phyloP scores from a whole-genome alignment of 257 asterid species.

The Asclepias syriaca region DNA sequence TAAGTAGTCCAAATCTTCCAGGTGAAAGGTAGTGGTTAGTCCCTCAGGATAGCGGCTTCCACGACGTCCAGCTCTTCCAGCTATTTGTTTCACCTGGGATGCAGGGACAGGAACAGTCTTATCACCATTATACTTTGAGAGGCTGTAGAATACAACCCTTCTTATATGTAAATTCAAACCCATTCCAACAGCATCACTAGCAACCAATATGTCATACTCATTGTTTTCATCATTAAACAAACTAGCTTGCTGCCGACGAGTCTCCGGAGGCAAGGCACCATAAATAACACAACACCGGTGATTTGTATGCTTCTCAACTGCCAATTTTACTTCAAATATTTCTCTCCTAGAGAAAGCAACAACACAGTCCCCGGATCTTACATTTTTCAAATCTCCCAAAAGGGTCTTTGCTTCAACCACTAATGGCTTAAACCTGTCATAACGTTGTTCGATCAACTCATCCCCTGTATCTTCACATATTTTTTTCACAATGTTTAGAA shows the following conservation, averaged over 20 bases:
- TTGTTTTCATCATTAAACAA: constrained; percentile 68
- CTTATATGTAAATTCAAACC: constrained; percentile 85
- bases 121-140: constrained; percentile 79
- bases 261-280: constrained; percentile 95
- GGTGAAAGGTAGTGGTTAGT: constrained; percentile 67
- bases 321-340: constrained; percentile 84
- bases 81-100: constrained; percentile 92
- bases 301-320: constrained; percentile 71
- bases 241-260: constrained; percentile 84
- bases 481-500: constrained; percentile 53
- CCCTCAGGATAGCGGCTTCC: constrained; percentile 96
- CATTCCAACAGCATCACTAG: constrained; percentile 98
- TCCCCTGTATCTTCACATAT: constrained; percentile 78
- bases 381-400: constrained; percentile 71
- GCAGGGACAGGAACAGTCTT: constrained; percentile 76
- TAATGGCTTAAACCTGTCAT: constrained; percentile 82
- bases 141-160: constrained; percentile 65
- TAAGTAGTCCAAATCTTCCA: constrained; percentile 71
- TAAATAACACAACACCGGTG: constrained; percentile 92
- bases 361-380: constrained; percentile 82
- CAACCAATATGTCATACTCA: constrained; percentile 77
- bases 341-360: constrained; percentile 96
- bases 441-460: constrained; percentile 64
- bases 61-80: constrained; percentile 97
- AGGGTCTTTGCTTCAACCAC: constrained; percentile 93